These are phyloP conservation scores for Gamsiella multidivaricata DNA, from an alignment of 192 early-diverging fungal species.

Conservation along the genomic window DNA sequence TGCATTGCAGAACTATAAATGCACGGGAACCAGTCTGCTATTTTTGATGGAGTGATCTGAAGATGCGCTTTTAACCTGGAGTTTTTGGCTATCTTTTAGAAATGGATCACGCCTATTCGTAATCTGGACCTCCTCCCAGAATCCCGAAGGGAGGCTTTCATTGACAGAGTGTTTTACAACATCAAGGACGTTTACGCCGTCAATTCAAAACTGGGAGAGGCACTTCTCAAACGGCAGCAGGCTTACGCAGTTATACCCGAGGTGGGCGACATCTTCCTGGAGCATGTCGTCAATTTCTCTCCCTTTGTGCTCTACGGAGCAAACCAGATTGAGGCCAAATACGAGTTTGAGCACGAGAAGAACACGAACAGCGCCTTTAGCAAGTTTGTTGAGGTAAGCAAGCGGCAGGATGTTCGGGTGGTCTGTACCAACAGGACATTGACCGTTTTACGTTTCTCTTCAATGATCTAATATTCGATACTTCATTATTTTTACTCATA, in stretches of 20 bases:
- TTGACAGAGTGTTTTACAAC: constrained; percentile 84
- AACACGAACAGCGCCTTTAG: constrained; percentile 71
- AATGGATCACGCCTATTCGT: constrained; percentile 73
- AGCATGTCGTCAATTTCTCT: constrained; percentile 75
- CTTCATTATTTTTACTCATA: no score
- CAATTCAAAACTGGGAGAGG: constrained; percentile 70
- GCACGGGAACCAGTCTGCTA: no score
- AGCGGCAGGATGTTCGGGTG: not conserved
- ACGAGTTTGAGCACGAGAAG: constrained; percentile 85
- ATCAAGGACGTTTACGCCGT: constrained; percentile 70
- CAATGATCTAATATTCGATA: not conserved
- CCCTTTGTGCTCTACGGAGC: constrained; percentile 90
- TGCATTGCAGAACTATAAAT: not conserved
- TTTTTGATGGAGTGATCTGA: no score
- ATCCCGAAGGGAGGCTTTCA: constrained; percentile 74
- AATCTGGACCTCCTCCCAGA: constrained; percentile 72
- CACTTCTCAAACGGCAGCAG: constrained; percentile 73
- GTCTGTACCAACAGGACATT: not conserved
- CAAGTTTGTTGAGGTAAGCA: constrained; percentile 78
- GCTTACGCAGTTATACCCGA: constrained; percentile 77
- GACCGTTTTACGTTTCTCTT: not conserved
- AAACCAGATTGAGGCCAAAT: constrained; percentile 85
- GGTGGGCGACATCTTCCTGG: constrained; percentile 88
- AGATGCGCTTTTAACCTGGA: no score
- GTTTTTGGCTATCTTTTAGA: constrained; percentile 28